These are phyloP conservation scores for Buddleja alternifolia DNA, from an alignment of 257 asterid genomes.

Conservation along the genomic window DNA sequence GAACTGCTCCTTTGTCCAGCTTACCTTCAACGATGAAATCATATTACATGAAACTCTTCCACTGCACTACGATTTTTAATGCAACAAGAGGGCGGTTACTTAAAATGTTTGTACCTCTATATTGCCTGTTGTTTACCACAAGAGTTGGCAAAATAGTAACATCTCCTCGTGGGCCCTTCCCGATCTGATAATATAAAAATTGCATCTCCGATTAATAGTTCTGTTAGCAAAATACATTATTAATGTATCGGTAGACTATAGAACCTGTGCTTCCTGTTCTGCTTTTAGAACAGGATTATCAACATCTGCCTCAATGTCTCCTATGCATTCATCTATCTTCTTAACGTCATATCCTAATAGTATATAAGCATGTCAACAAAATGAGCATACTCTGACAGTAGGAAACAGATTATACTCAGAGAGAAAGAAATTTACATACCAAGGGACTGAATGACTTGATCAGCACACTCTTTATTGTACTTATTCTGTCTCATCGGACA, in stretches of 20 bases:
- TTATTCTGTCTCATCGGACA: constrained; percentile 72
- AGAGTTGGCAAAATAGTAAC: constrained; percentile 70
- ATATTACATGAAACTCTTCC: background rate
- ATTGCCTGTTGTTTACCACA: constrained; percentile 59
- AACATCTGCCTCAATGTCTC: constrained; percentile 75
- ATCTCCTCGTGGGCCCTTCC: constrained; percentile 65
- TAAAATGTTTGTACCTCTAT: constrained; percentile 47
- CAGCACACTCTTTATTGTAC: constrained; percentile 67
- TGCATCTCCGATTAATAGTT: constrained; percentile 22
- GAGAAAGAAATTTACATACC: constrained; percentile 46
- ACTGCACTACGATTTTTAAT: background rate
- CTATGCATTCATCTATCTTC: constrained; percentile 78
- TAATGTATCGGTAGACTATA: background rate
- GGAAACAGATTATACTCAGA: too few relatives aligned
- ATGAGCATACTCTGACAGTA: too few relatives aligned
- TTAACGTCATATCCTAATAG: constrained; percentile 76
- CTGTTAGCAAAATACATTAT: background rate
- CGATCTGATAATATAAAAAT: constrained; percentile 49
- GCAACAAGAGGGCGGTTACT: background rate
- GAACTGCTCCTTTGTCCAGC: constrained; percentile 55
- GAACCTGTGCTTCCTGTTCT: constrained; percentile 66
- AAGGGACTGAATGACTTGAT: constrained; percentile 62
- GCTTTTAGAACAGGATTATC: constrained; percentile 71
- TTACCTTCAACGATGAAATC: constrained; percentile 32
- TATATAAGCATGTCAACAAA: too few relatives aligned